phyloP scores from a whole-genome alignment of 2,329 filamentous ascomycete species.

The Sphaerulina populicola region DNA sequence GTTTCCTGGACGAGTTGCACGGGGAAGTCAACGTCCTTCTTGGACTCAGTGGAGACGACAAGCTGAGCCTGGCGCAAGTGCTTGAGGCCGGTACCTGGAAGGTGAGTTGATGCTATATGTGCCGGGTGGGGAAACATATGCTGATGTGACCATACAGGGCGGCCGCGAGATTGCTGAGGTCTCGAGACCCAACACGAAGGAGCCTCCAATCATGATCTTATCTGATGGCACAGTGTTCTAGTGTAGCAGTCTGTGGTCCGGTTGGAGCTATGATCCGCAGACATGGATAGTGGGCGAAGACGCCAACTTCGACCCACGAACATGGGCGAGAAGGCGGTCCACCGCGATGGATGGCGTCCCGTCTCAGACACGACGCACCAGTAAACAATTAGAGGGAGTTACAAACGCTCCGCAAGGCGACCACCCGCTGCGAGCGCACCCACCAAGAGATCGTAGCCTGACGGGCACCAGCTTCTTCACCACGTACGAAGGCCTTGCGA shows the following conservation, averaged over 20 bases:
- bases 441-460: constrained; percentile 3
- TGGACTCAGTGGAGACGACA: constrained; percentile 59
- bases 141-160: constrained; percentile 48
- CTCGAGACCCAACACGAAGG: constrained; percentile 88
- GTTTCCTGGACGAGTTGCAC: constrained; percentile 63
- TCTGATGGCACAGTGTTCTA: constrained; percentile 96
- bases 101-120: constrained; percentile 48
- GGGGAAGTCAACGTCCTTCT: constrained; percentile 61
- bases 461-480: constrained; percentile 8
- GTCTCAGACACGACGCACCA: neutral
- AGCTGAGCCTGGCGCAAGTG: constrained; percentile 73
- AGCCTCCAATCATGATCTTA: constrained; percentile 90
- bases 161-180: constrained; percentile 94
- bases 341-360: constrained; percentile 5
- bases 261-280: constrained; percentile 23
- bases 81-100: constrained; percentile 97
- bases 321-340: constrained; percentile 8
- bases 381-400: neutral
- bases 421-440: constrained; percentile 12
- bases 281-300: constrained; percentile 9
- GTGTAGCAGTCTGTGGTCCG: constrained; percentile 25
- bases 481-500: neutral
- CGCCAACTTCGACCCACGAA: constrained; percentile 5
- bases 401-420: constrained; percentile 6
- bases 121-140: neutral